Evolutionary conservation across 371 early-diverging fungal species (phyloP), one percentile per base, ranked within the genome.

Genomic region (Smittium mucronatum): DNA sequence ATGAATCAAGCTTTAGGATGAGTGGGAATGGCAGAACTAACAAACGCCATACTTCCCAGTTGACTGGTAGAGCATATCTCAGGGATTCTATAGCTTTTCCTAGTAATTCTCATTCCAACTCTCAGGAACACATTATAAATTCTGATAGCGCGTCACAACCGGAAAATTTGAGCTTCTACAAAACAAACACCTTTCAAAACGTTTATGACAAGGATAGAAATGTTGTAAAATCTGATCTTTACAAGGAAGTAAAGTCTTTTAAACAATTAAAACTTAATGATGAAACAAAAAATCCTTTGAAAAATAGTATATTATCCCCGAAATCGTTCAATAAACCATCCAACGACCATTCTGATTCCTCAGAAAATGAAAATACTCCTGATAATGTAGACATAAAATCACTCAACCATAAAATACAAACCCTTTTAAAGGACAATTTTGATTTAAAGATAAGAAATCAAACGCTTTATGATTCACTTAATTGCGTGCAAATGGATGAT

Each of bases 391-490:
- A 63, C 34, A 58, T 70, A 2, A 57, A 66, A 57, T n/a, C 70
- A 11, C 70, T 65, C 32, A 33, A 32, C 16, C 31, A 26, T 36
- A 70, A 64, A 57, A 58, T 70, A 25, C 70, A 70, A 58, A 15
- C 66, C 17, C 64, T 70, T 15, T 11, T 70, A 11, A 64, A 70
- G 28, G 64, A 64, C 16, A 70, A 70, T 32, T 70, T 70, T 70
- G 70, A 70, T 47, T 67, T 70, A 28, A 67, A 57, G 21, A 32
- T 70, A 34, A 34, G 70, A 26, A 70, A 70, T 67, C 66, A 70
- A 36, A 63, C 66, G 16, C 34, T 70, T 30, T 65, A 16, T 5
- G 70, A 70, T 8, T 17, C 69, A 16, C 34, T 70, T 1, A 67
- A 67, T 57, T 35, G n/a, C 16, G 8, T 67, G 34, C 35, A 30